Base-by-base conservation (phyloP, 768 basidiomycete genomes). In the Mycena vitilis region DNA sequence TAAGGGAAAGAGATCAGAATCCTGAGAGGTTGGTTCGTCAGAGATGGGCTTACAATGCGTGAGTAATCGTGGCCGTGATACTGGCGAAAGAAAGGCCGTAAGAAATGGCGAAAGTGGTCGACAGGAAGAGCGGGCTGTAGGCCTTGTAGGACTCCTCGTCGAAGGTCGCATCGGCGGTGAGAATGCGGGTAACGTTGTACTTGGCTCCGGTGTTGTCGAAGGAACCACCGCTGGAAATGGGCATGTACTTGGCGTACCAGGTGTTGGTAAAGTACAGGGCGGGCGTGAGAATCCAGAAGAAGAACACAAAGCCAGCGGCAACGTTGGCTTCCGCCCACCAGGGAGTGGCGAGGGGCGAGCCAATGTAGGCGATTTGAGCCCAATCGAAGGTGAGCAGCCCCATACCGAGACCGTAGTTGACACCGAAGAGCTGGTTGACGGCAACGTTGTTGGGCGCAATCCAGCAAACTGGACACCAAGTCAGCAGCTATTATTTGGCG, bases 331-430 rank as follows among this genome's bases (percentile, higher is more conserved):
- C 80, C 0, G 82, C 82, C 83, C 84, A 87, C 85, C 82, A 83
- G 49, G 82, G 83, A 20, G 82, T 84, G 23, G 83, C 82, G 37
- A 84, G 78, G 4, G 92, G 92, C 52, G 85, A 85, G 34, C 86
- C 87, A 58, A 87, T 82, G 71, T 81, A 80, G 20, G 89, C 85
- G 51, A 92, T 90, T 74, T 90, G 87, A 54, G 79, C 80, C 86
- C 87, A 87, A 71, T 87, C 87, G 66, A 87, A 85, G 11, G 83
- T 83, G 20, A 85, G 72, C 58, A 87, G 73, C 54, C 77, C 85
- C 85, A 74, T 20, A 65, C 55, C 42, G 16, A 53, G 58, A 36
- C 45, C 69, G 36, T 52, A 60, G 45, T 51, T 70, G 18, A 69
- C 71, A 64, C 22, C 74, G 72, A 68, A 73, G 71, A 73, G 69